phyloP scores from a whole-genome alignment of 345 rosid species.

The Ceriops decandra region DNA sequence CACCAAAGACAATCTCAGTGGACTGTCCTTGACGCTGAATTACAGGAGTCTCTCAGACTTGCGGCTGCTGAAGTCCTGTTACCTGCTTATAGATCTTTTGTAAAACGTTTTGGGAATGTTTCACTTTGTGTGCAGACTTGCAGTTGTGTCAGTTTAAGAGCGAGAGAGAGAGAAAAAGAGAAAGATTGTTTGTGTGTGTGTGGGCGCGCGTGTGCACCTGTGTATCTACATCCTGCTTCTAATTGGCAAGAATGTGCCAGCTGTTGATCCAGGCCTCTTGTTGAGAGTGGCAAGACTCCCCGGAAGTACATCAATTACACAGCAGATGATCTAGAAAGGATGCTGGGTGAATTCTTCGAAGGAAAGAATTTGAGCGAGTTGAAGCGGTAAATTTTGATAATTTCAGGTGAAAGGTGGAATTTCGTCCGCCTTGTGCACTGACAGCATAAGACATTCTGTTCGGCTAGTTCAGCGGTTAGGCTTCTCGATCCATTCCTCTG shows the following conservation, averaged over 20 bases:
- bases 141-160: too few relatives aligned
- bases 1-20: slow-evolving; percentile 95
- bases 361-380: slow-evolving; percentile 74
- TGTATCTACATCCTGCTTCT: too few relatives aligned
- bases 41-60: slow-evolving; percentile 87
- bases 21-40: slow-evolving; percentile 93
- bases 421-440: too few relatives aligned
- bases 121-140: slow-evolving; percentile 10
- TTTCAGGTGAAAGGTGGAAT: too few relatives aligned
- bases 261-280: slow-evolving; percentile 58
- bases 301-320: slow-evolving; percentile 77
- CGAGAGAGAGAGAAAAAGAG: too few relatives aligned
- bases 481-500: too few relatives aligned
- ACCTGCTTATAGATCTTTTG: slow-evolving; percentile 91
- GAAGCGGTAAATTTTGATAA: slow-evolving; percentile 39
- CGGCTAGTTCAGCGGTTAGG: too few relatives aligned
- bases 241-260: too few relatives aligned
- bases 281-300: slow-evolving; percentile 78
- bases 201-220: too few relatives aligned
- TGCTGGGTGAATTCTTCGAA: slow-evolving; percentile 92
- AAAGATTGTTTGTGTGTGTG: too few relatives aligned
- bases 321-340: slow-evolving; percentile 87
- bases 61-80: slow-evolving; percentile 93
- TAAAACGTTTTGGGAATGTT: slow-evolving; percentile 81
- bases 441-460: too few relatives aligned